phyloP scores from a whole-genome alignment of 192 early-diverging fungal genomes.

The Coemansia sp. region DNA sequence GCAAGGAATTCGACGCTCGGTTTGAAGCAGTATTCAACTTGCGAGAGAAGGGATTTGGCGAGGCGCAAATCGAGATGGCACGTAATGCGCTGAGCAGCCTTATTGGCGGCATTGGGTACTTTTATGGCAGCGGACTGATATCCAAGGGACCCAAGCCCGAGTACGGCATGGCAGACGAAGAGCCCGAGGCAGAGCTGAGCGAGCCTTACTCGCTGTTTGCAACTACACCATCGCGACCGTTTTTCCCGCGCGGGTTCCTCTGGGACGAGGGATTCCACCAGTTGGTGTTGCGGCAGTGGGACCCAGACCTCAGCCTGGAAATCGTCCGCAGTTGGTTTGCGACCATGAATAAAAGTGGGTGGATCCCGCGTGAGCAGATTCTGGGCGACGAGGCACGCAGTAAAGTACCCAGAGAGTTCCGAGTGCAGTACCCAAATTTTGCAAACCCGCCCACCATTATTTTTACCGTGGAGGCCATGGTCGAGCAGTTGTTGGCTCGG shows the following conservation, averaged over 20 bases:
- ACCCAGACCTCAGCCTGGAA: slow-evolving; percentile 82
- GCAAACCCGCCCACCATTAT: slow-evolving; percentile 90
- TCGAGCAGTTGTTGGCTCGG: neutral
- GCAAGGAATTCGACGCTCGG: slow-evolving; percentile 60
- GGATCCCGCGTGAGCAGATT: slow-evolving; percentile 95
- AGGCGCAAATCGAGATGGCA: slow-evolving; percentile 66
- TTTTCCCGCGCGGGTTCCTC: slow-evolving; percentile 94
- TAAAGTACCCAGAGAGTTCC: slow-evolving; percentile 87
- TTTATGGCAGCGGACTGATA: slow-evolving; percentile 34
- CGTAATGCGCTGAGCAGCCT: slow-evolving; percentile 76
- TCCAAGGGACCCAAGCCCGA: slow-evolving; percentile 57
- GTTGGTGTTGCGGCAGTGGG: slow-evolving; percentile 79
- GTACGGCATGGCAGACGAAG: slow-evolving; percentile 53
- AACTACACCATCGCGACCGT: slow-evolving; percentile 82
- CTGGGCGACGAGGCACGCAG: slow-evolving; percentile 88
- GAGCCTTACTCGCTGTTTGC: slow-evolving; percentile 72
- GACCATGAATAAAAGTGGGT: slow-evolving; percentile 77
- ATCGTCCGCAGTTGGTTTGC: slow-evolving; percentile 75
- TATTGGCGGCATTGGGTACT: slow-evolving; percentile 83
- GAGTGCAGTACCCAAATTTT: slow-evolving; percentile 86
- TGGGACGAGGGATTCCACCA: slow-evolving; percentile 97
- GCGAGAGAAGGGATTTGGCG: slow-evolving; percentile 57
- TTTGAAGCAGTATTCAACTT: slow-evolving; percentile 76
- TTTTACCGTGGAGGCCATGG: slow-evolving; percentile 62
- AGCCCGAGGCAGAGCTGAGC: slow-evolving; percentile 59